These are phyloP conservation scores for Russula abietina DNA, from an alignment of 768 basidiomycete species.

Conservation along the genomic window DNA sequence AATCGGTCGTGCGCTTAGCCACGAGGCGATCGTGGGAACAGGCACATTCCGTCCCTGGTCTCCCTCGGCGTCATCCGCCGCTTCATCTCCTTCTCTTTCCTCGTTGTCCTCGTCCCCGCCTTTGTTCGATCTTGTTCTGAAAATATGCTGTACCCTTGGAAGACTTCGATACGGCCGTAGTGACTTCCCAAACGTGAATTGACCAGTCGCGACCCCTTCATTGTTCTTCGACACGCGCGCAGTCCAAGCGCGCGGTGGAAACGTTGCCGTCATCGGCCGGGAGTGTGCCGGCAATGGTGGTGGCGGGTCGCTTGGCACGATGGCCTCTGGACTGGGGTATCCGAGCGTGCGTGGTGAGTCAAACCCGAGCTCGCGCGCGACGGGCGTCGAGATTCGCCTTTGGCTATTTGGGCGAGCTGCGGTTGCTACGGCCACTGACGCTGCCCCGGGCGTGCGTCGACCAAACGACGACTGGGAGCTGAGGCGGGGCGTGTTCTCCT, in stretches of 20 bases:
- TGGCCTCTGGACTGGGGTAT: slow-evolving; percentile 32
- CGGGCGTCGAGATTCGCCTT: slow-evolving; percentile 29
- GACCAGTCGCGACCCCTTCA: slow-evolving; percentile 7
- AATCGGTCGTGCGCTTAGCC: background rate
- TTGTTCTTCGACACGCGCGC: slow-evolving; percentile 17
- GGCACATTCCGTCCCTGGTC: background rate
- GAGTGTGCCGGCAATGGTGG: slow-evolving; percentile 50
- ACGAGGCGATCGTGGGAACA: slow-evolving; percentile 19
- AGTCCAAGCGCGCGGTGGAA: slow-evolving; percentile 22
- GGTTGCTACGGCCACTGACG: background rate
- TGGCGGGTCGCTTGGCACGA: slow-evolving; percentile 31
- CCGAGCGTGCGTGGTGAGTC: slow-evolving; percentile 42
- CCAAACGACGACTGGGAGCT: slow-evolving; percentile 28
- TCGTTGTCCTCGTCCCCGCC: slow-evolving; percentile 3
- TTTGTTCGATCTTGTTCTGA: slow-evolving; percentile 19
- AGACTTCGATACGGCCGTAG: slow-evolving; percentile 31
- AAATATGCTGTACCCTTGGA: slow-evolving; percentile 29
- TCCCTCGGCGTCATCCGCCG: background rate
- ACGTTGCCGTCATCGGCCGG: slow-evolving; percentile 21
- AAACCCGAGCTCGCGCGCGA: slow-evolving; percentile 24
- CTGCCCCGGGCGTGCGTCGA: slow-evolving; percentile 23
- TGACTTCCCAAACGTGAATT: slow-evolving; percentile 28
- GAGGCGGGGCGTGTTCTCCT: slow-evolving; percentile 11
- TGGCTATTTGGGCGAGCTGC: background rate
- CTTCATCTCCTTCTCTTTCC: background rate